Base-by-base conservation (phyloP, 2,329 filamentous ascomycete species). In the Chaetothyriales sp. region DNA sequence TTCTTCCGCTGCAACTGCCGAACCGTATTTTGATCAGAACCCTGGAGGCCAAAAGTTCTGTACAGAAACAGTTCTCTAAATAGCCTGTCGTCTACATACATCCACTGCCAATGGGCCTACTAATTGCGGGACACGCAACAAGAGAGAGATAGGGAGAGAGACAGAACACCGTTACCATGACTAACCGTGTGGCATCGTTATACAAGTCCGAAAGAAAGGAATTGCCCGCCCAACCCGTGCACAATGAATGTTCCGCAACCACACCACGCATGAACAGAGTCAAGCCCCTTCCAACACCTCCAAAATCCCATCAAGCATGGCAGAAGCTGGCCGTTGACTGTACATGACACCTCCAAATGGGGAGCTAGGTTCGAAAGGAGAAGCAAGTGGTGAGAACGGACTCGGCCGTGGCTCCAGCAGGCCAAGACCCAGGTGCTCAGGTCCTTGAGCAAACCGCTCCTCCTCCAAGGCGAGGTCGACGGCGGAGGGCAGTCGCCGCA, bases 221-320 rank as follows among this genome's bases (percentile, higher is more conserved):
- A 39, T 39, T 39, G 32, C 32, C 32, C 10, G 28, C 28, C 28
- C 28, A 7, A 5, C 12, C 3, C 28, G 28, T 32, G 9, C 28
- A 10, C 28, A 3, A 10, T 32, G 12, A 39, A 15, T 39, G 5
- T 39, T 39, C 32, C 32, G 15, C 32, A 39, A 15, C 10, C 12
- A 39, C 10, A 1, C 9, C 12, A 15, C 10, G 8, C 28, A 36
- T 36, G 28, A 36, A 36, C 2, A 4, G 10, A 39, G 15, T 39
- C 32, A 39, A 39, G 32, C 52, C 18, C 54, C 49, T 49, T 71
- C 70, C 68, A 72, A 67, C 28, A 72, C 68, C 59, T 72, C 70
- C 51, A 70, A 68, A 32, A 72, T 72, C 7, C 70, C 70, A 15
- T 69, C 69, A 65, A 72, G 67, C 20, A 72, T 68, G 54, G 67